Evolutionary conservation across 176 grass and related monocot species (phyloP).

Genomic region (Carex parvula): DNA sequence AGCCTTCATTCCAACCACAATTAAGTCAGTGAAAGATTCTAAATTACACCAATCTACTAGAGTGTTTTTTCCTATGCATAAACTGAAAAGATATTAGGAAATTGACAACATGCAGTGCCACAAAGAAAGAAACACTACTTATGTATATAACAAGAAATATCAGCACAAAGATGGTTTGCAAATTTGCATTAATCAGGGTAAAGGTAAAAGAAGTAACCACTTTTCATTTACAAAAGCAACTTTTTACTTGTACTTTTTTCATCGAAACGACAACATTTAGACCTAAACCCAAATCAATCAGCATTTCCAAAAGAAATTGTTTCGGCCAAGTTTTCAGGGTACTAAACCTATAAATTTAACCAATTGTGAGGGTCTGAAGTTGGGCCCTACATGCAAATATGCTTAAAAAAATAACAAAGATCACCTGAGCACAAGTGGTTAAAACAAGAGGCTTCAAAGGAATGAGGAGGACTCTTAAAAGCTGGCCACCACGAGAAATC

Average conservation of each 20-base stretch:
- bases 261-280: slow-evolving; percentile 3
- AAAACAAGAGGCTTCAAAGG: slow-evolving; percentile 95
- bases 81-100: neutral
- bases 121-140: neutral
- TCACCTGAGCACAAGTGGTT: slow-evolving; percentile 85
- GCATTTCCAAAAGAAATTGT: slow-evolving; percentile 20
- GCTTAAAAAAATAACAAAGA: slow-evolving; percentile 6
- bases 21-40: neutral
- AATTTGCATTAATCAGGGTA: slow-evolving; percentile 10
- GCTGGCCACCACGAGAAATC: slow-evolving; percentile 82
- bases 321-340: neutral
- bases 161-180: neutral
- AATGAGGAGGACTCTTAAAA: slow-evolving; percentile 83
- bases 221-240: neutral
- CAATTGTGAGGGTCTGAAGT: neutral
- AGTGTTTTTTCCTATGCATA: neutral
- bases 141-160: neutral
- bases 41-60: neutral
- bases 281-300: slow-evolving; percentile 28
- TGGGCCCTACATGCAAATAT: neutral
- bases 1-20: slow-evolving; percentile 41
- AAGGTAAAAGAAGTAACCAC: neutral
- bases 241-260: neutral
- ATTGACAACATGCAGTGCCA: neutral
- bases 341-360: slow-evolving; percentile 1